phyloP scores from a whole-genome alignment of 139 green algal species.

The Chlorella vulgaris region DNA sequence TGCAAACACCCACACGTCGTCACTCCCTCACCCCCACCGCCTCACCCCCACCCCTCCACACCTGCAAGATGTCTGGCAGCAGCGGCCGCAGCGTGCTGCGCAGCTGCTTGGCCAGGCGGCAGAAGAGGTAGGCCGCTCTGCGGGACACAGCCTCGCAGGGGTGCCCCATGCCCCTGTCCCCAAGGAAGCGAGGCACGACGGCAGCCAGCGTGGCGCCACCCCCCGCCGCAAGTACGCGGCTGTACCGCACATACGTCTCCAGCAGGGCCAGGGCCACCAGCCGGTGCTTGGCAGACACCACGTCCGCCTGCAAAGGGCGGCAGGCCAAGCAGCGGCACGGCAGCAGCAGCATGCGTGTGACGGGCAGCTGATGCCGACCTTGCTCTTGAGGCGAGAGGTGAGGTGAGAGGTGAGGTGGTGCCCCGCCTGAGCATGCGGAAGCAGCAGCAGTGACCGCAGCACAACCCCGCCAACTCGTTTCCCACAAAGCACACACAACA shows the following conservation, averaged over 20 bases:
- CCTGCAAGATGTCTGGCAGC: constrained; percentile 58
- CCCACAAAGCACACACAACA: no score
- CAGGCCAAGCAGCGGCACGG: background rate
- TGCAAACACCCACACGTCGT: no score
- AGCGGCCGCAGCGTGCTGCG: constrained; percentile 61
- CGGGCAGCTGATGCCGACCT: no score
- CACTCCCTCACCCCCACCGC: background rate
- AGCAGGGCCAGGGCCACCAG: constrained; percentile 79
- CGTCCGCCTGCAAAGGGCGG: background rate
- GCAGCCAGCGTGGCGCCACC: constrained; percentile 1
- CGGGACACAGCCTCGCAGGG: constrained; percentile 38
- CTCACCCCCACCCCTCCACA: background rate
- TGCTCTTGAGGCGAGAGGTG: no score
- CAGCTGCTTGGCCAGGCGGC: constrained; percentile 75
- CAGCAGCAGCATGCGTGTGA: no score
- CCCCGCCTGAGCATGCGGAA: no score
- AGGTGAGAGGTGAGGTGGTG: no score
- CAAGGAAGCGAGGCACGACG: constrained; percentile 37
- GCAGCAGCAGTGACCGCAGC: no score
- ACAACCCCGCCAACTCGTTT: no score
- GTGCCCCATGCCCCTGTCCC: constrained; percentile 36
- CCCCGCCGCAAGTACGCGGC: constrained; percentile 25
- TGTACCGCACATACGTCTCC: constrained; percentile 64
- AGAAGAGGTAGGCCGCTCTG: constrained; percentile 84
- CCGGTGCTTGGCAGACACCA: constrained; percentile 61